A percentile compares a stretch with the other conserved stretches of the same genome.
phyloP scores from a whole-genome alignment of 331 rosid species.

The Rosa hybrid region DNA sequence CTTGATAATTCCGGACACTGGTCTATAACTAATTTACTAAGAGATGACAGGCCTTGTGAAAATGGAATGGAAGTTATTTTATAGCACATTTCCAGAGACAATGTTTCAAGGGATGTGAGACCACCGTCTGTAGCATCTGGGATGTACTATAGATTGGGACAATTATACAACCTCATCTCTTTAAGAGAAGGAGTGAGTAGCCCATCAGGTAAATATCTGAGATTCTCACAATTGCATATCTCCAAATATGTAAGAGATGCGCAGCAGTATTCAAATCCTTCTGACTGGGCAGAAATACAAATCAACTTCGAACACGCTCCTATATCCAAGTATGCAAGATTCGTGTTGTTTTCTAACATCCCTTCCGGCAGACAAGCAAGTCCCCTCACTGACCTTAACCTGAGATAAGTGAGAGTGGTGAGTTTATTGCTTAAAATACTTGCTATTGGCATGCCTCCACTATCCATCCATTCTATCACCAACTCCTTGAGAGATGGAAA shows the following conservation, averaged over 20 bases:
- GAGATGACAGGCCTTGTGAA: no score
- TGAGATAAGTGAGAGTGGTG: background rate
- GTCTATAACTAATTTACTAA: rapidly evolving
- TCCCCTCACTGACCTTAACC: no score
- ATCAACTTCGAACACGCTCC: rapidly evolving
- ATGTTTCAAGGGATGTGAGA: no score
- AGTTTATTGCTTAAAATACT: background rate
- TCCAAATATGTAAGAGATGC: background rate
- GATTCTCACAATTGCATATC: rapidly evolving
- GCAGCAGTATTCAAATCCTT: background rate
- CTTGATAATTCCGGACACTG: background rate
- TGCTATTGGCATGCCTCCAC: background rate
- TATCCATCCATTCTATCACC: rapidly evolving
- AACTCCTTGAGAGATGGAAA: background rate
- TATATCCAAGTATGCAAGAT: rapidly evolving
- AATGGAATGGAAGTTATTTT: no score
- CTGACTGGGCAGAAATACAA: background rate
- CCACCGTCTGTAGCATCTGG: background rate
- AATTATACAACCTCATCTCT: rapidly evolving
- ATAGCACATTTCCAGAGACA: rapidly evolving
- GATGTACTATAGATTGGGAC: background rate
- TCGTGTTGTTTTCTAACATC: background rate
- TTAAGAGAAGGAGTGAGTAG: background rate
- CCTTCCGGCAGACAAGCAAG: background rate
- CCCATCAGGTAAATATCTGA: background rate